Percentiles rank a stretch among this genome's conserved stretches.
phyloP scores from a whole-genome alignment of 345 rosid species.

The Kandelia obovata region DNA sequence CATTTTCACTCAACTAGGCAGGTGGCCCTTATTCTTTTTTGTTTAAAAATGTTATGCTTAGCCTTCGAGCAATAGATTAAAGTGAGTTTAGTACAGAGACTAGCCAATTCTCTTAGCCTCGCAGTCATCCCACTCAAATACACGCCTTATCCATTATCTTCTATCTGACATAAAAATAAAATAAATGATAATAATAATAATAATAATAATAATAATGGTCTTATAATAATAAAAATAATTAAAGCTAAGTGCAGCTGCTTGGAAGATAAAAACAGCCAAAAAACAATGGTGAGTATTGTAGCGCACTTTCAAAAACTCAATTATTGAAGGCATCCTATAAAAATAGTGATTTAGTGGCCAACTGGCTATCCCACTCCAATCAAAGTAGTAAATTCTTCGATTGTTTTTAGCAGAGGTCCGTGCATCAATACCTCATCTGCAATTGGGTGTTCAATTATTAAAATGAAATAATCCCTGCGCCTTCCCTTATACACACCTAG shows the following conservation, averaged over 20 bases:
- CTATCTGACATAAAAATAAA: background rate
- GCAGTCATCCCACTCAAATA: slow-evolving; percentile 11
- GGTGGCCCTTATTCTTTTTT: background rate
- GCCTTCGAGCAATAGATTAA: slow-evolving; percentile 9
- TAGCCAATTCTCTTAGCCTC: slow-evolving; percentile 4
- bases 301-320: slow-evolving; percentile 13
- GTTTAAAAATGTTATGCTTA: background rate
- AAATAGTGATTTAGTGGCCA: slow-evolving; percentile 10
- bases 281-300: slow-evolving; percentile 18
- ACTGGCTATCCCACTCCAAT: slow-evolving; percentile 30
- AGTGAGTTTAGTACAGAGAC: slow-evolving; percentile 5
- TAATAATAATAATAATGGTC: background rate
- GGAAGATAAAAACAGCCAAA: slow-evolving; percentile 17
- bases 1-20: slow-evolving; percentile 15
- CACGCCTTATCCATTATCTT: slow-evolving; percentile 31
- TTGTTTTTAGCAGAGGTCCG: background rate
- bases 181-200: background rate
- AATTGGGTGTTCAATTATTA: background rate
- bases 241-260: background rate
- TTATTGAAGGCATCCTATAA: slow-evolving; percentile 3
- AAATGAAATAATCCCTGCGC: background rate
- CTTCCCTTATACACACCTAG: too few relatives aligned
- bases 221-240: background rate
- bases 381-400: slow-evolving; percentile 20
- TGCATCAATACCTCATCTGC: background rate